Evolutionary conservation across 768 basidiomycete genomes (phyloP).

Genomic region (Mycena pura): DNA sequence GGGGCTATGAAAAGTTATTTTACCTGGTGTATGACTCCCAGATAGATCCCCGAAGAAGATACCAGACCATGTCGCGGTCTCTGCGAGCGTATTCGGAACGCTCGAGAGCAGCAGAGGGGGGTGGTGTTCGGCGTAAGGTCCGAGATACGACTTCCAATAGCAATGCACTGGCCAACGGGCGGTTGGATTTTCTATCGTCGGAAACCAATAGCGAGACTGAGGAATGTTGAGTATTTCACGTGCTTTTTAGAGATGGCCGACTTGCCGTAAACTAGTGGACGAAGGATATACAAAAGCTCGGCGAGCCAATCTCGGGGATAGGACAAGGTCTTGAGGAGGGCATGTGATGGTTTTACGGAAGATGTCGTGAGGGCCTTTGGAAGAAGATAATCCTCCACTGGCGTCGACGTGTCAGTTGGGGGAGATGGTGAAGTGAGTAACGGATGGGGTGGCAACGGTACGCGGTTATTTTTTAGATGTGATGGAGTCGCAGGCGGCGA

Average conservation of each 20-base stretch:
- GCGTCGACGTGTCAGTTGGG: slow-evolving; percentile 56
- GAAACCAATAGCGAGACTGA: slow-evolving; percentile 51
- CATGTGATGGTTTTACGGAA: slow-evolving; percentile 73
- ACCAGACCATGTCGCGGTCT: slow-evolving; percentile 85
- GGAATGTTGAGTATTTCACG: slow-evolving; percentile 18
- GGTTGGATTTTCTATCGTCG: slow-evolving; percentile 56
- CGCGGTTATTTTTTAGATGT: slow-evolving; percentile 81
- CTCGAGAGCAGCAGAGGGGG: slow-evolving; percentile 68
- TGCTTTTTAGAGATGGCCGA: slow-evolving; percentile 11
- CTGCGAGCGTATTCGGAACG: slow-evolving; percentile 81
- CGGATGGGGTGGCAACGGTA: slow-evolving; percentile 68
- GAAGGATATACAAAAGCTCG: slow-evolving; percentile 72
- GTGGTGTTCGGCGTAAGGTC: slow-evolving; percentile 71
- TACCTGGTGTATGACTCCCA: slow-evolving; percentile 84
- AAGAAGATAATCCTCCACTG: slow-evolving; percentile 83
- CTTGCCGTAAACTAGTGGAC: slow-evolving; percentile 82
- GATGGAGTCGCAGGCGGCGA: slow-evolving; percentile 74
- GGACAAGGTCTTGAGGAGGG: slow-evolving; percentile 66
- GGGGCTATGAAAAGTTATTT: slow-evolving; percentile 27
- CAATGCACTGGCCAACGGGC: slow-evolving; percentile 70
- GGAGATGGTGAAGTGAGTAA: slow-evolving; percentile 57
- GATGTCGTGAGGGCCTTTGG: slow-evolving; percentile 79
- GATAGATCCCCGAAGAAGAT: slow-evolving; percentile 83
- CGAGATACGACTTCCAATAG: slow-evolving; percentile 77
- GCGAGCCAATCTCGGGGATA: slow-evolving; percentile 77